Evolutionary conservation across 2,329 filamentous ascomycete species (phyloP).

Genomic region (Arthrobotrys iridis): DNA sequence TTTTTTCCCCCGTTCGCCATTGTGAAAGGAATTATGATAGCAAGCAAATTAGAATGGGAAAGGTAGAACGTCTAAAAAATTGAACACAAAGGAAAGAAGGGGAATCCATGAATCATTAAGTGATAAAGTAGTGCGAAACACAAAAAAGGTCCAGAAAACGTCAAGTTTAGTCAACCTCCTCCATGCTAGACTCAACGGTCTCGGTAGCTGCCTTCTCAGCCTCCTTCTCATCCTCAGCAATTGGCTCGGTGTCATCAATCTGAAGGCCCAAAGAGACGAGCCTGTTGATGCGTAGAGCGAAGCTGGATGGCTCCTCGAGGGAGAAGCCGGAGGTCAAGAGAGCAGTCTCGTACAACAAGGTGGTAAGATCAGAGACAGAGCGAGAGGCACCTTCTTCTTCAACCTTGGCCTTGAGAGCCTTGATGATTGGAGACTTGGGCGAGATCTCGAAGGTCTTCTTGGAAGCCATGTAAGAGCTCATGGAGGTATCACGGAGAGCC

Average conservation of each 20-base stretch:
- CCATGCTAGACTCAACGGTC: constrained; percentile 93
- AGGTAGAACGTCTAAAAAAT: constrained; percentile 25
- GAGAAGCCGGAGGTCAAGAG: constrained; percentile 99
- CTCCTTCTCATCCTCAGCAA: constrained; percentile 67
- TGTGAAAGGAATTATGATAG: constrained; percentile 33
- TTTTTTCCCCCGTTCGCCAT: constrained; percentile 52
- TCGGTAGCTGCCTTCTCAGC: constrained; percentile 68
- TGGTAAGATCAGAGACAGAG: constrained; percentile 98
- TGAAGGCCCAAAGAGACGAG: constrained; percentile 97
- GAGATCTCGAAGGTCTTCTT: constrained; percentile 99
- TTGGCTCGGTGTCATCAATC: constrained; percentile 86
- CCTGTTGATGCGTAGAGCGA: constrained; percentile 99
- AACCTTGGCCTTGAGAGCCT: constrained; percentile 99
- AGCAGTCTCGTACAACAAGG: constrained; percentile 98
- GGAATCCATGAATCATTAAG: constrained; percentile 37
- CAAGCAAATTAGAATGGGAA: constrained; percentile 31
- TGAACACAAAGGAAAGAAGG: constrained; percentile 23
- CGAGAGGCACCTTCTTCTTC: constrained; percentile 96
- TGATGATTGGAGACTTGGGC: constrained; percentile 96
- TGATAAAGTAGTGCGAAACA: constrained; percentile 2
- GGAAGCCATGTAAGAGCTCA: constrained; percentile 99
- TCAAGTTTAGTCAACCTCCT: constrained; percentile 91
- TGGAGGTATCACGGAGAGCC: constrained; percentile 98
- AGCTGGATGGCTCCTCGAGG: constrained; percentile 97
- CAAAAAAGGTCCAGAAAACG: not conserved